phyloP scores from a whole-genome alignment of 1,284 basidiomycete genomes.

The Pseudozyma pruni region DNA sequence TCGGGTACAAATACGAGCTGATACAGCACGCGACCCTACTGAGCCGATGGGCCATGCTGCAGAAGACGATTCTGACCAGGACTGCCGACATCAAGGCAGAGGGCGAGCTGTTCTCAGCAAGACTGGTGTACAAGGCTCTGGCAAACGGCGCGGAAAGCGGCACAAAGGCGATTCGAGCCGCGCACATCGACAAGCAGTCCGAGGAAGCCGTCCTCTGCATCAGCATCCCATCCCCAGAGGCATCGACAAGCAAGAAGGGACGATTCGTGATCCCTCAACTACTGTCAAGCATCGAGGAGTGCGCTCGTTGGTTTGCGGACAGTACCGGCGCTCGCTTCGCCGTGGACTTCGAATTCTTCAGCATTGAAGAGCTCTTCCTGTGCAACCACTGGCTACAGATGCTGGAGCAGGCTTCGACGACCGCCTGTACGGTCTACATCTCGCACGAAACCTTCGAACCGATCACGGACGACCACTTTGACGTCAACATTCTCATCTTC shows the following conservation, averaged over 20 bases:
- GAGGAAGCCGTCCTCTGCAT: constrained; percentile 14
- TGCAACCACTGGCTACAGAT: constrained; percentile 4
- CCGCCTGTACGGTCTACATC: constrained; percentile 9
- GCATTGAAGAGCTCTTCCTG: constrained; percentile 3
- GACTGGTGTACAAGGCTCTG: constrained; percentile 24
- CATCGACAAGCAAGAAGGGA: not conserved
- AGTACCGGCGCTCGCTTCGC: not conserved
- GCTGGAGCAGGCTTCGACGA: not conserved
- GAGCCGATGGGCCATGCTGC: constrained; percentile 14
- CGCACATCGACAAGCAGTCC: not conserved
- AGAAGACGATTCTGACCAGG: constrained; percentile 5
- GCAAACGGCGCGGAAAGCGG: not conserved
- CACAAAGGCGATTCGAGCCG: constrained; percentile 8
- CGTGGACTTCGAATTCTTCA: not conserved
- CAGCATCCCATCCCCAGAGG: not conserved
- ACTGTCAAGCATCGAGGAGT: constrained; percentile 17
- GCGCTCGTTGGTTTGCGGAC: constrained; percentile 13
- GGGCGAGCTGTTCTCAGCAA: constrained; percentile 18
- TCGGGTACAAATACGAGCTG: constrained; percentile 3
- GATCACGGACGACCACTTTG: not conserved
- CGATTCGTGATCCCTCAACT: constrained; percentile 7
- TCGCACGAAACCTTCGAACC: not conserved
- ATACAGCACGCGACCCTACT: not conserved
- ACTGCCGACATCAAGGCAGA: constrained; percentile 8
- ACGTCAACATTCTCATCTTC: constrained; percentile 18